Evolutionary conservation across 208 protist genomes (phyloP).

Genomic region (Tritrichomonas musculus): DNA sequence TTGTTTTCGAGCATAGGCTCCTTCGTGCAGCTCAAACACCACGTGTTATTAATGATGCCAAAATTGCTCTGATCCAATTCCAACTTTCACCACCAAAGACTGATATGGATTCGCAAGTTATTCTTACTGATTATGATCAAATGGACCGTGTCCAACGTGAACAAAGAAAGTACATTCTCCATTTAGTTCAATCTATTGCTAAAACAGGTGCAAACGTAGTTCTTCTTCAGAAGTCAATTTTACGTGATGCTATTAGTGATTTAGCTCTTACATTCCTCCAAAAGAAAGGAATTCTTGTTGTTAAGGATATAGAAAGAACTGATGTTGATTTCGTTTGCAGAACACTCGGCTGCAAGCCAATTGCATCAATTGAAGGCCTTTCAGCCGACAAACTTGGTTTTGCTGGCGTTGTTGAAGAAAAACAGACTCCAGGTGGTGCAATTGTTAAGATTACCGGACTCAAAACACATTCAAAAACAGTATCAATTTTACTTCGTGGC

Average conservation of each 20-base stretch:
- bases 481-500: constrained; percentile 84
- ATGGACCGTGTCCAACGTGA: constrained; percentile 94
- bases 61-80: constrained; percentile 98
- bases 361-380: constrained; percentile 87
- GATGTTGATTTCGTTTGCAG: constrained; percentile 98
- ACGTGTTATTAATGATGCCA: constrained; percentile 81
- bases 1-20: constrained; percentile 39
- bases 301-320: constrained; percentile 94
- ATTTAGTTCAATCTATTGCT: constrained; percentile 91
- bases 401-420: constrained; percentile 82
- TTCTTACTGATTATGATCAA: constrained; percentile 87
- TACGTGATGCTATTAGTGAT: constrained; percentile 90
- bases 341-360: constrained; percentile 85
- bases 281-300: constrained; percentile 97
- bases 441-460: constrained; percentile 78
- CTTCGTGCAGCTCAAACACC: not conserved
- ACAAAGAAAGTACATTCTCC: constrained; percentile 91
- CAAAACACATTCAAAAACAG: constrained; percentile 71
- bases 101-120: constrained; percentile 84
- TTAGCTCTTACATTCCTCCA: constrained; percentile 94
- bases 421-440: constrained; percentile 49
- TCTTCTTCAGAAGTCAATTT: constrained; percentile 98
- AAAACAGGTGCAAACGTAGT: constrained; percentile 93
- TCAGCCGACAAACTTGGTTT: constrained; percentile 86
- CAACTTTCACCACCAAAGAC: constrained; percentile 98